phyloP scores from a whole-genome alignment of 2,329 filamentous ascomycete species.

The Zymoseptoria tritici region DNA sequence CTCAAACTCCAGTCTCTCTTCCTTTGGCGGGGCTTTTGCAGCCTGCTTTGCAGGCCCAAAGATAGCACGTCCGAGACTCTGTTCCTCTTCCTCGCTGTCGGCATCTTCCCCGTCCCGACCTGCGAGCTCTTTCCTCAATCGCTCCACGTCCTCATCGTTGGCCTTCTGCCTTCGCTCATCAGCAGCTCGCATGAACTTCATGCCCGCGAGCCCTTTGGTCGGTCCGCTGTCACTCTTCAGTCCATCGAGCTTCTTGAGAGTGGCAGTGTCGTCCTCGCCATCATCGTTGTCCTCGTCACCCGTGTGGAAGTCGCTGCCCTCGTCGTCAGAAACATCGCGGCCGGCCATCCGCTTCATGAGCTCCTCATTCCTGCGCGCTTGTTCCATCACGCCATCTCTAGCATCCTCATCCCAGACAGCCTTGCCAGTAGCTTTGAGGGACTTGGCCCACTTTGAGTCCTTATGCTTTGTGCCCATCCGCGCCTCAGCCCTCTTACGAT shows the following conservation, averaged over 20 bases:
- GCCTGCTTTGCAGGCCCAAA: constrained; percentile 50
- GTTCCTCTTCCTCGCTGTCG: constrained; percentile 42
- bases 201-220: constrained; percentile 60
- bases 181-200: constrained; percentile 93
- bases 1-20: constrained; percentile 51
- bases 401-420: constrained; percentile 86
- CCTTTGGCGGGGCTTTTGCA: constrained; percentile 31
- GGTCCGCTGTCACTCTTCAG: constrained; percentile 34
- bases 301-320: constrained; percentile 45
- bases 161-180: constrained; percentile 69
- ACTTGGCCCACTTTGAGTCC: constrained; percentile 89
- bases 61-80: constrained; percentile 60
- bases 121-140: constrained; percentile 60
- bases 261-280: constrained; percentile 49
- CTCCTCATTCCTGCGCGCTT: constrained; percentile 76
- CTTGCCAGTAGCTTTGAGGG: constrained; percentile 67
- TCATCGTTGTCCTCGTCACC: constrained; percentile 50
- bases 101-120: constrained; percentile 56
- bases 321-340: constrained; percentile 46
- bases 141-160: constrained; percentile 62
- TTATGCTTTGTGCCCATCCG: constrained; percentile 78
- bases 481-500: constrained; percentile 72
- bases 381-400: constrained; percentile 66
- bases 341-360: constrained; percentile 72
- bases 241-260: constrained; percentile 33